A percentile compares a stretch with the other conserved stretches of the same genome.
phyloP scores from a whole-genome alignment of 2,329 filamentous ascomycete species.

The Lachnellula hyalina region DNA sequence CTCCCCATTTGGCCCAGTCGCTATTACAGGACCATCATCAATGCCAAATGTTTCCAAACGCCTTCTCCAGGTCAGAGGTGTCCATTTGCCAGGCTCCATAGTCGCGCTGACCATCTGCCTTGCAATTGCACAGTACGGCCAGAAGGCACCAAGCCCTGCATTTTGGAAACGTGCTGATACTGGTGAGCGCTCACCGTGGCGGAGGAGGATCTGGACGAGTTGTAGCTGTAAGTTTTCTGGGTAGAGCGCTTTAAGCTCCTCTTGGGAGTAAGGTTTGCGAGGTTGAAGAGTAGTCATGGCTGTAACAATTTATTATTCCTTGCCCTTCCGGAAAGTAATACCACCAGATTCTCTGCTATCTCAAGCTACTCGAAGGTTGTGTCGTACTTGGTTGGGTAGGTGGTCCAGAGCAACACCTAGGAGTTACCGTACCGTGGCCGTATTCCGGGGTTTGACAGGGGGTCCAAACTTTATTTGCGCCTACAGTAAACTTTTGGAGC shows the following conservation, averaged over 20 bases:
- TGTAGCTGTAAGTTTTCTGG: slow-evolving; percentile 75
- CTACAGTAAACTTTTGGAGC: background rate
- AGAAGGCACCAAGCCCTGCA: slow-evolving; percentile 61
- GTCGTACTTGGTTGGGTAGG: background rate
- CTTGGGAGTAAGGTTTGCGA: slow-evolving; percentile 68
- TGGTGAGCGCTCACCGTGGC: slow-evolving; percentile 77
- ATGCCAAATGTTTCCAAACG: slow-evolving; percentile 77
- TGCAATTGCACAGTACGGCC: slow-evolving; percentile 86
- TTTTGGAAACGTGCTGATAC: slow-evolving; percentile 86
- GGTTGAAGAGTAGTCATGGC: slow-evolving; percentile 74
- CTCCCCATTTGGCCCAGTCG: slow-evolving; percentile 61
- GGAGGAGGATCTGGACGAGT: slow-evolving; percentile 81
- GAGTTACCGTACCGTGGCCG: too few species aligned
- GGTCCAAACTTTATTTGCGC: background rate
- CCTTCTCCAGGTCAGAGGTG: slow-evolving; percentile 52
- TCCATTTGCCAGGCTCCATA: slow-evolving; percentile 40
- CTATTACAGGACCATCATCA: slow-evolving; percentile 64
- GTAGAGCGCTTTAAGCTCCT: slow-evolving; percentile 78
- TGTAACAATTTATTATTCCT: background rate
- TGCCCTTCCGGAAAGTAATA: background rate
- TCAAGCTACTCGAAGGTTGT: background rate
- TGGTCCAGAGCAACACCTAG: too few species aligned
- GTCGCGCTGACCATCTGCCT: slow-evolving; percentile 62
- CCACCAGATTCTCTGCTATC: background rate
- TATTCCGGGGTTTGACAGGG: background rate